These are phyloP conservation scores for Pyrrhoderma noxium DNA, from an alignment of 1,284 basidiomycete genomes.

Conservation along the genomic window DNA sequence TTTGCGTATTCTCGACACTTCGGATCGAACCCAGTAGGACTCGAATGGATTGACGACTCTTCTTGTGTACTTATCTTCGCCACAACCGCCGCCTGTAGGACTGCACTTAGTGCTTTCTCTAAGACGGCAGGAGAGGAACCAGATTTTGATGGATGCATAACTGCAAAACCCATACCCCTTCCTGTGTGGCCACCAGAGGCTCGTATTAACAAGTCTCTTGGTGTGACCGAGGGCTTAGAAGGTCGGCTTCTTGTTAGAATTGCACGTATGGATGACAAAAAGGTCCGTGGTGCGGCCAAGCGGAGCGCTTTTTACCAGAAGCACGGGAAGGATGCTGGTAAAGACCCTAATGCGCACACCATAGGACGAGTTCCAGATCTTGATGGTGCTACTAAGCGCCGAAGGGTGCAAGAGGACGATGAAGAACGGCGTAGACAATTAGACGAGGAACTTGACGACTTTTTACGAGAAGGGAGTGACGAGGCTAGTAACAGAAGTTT, in stretches of 20 bases:
- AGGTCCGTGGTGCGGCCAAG: slow-evolving; percentile 60
- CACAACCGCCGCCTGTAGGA: slow-evolving; percentile 42
- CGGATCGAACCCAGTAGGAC: slow-evolving; percentile 55
- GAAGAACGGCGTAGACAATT: slow-evolving; percentile 32
- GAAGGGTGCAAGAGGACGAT: slow-evolving; percentile 30
- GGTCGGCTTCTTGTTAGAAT: slow-evolving; percentile 62
- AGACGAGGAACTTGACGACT: slow-evolving; percentile 59
- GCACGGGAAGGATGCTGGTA: slow-evolving; percentile 60
- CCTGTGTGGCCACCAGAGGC: slow-evolving; percentile 72
- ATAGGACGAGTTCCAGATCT: slow-evolving; percentile 23
- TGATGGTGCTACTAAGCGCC: slow-evolving; percentile 29
- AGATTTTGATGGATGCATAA: slow-evolving; percentile 49
- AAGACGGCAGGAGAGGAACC: slow-evolving; percentile 43
- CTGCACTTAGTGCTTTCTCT: slow-evolving; percentile 43
- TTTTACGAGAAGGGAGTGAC: slow-evolving; percentile 39
- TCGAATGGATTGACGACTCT: slow-evolving; percentile 76
- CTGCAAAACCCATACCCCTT: slow-evolving; percentile 60
- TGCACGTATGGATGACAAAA: slow-evolving; percentile 61
- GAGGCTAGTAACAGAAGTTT: neutral
- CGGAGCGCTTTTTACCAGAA: slow-evolving; percentile 70
- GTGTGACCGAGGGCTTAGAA: slow-evolving; percentile 54
- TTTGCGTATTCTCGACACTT: slow-evolving; percentile 75
- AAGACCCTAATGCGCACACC: slow-evolving; percentile 34
- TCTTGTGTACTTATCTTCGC: slow-evolving; percentile 71
- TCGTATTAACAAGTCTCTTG: slow-evolving; percentile 60